Evolutionary conservation across 2,329 filamentous ascomycete species (phyloP), one percentile per base, ranked within the genome.

Genomic region (Lachnellula suecica): DNA sequence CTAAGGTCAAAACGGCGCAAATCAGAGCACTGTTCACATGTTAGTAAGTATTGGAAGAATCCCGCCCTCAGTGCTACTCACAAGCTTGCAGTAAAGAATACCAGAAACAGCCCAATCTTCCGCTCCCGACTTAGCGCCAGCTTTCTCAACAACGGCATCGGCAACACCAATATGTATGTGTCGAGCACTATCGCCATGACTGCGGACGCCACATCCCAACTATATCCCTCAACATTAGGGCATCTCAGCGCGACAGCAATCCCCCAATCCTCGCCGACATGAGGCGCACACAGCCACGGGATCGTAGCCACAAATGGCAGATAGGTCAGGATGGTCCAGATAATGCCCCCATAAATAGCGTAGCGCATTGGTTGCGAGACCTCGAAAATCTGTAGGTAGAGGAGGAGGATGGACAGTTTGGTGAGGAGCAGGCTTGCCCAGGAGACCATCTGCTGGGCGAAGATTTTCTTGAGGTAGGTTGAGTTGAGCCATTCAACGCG

Each of bases 91-190:
- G 68, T 58, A 17, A 66, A 68, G 66, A 69, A 69, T 47, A 65
- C 69, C 53, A 45, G 61, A 59, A 61, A 68, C 27, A 85, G 70
- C 0, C 77, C 79, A 17, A 78, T 63, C 47, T 81, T 79, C 50
- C 79, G 43, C n/a, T 24, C 41, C 10, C n/a, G 19, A 13, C 23
- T 42, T n/a, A 52, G 22, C 15, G 45, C 25, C 17, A 52, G 19
- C 13, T 22, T 31, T 10, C n/a, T 37, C 9, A 52, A n/a, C 15
- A 37, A 7, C 27, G 40, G 44, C 37, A 52, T 24, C 4, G 50
- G 50, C 9, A 52, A 29, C 11, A 52, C 20, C 10, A 52, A 48
- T n/a, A 52, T 52, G 25, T 47, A 52, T 15, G 45, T n/a, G 38
- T 52, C 50, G 17, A 52, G 35, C 17, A 41, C 11, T 5, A 47